These are phyloP conservation scores for Blastobotrys apis DNA, from an alignment of 1,139 yeast genomes.

Conservation along the genomic window DNA sequence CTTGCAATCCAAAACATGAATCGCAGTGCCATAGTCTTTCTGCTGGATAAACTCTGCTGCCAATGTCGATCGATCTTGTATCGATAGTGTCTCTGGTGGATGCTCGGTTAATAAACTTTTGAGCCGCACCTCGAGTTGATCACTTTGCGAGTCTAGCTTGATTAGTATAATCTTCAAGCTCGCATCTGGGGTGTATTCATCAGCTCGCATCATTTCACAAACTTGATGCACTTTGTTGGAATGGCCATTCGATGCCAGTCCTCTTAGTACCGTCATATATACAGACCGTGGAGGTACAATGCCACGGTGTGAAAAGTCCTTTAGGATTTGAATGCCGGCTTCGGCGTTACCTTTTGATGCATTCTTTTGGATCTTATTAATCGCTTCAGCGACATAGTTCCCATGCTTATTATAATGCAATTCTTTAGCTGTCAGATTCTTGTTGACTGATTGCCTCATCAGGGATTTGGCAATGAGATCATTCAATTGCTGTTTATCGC, in stretches of 20 bases:
- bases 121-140: conserved; percentile 1
- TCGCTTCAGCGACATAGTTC: background rate
- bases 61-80: conserved; percentile 18
- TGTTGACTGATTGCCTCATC: conserved; percentile 1
- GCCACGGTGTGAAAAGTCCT: conserved; percentile 20
- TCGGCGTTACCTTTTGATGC: conserved; percentile 9
- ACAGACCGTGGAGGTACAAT: conserved; percentile 19
- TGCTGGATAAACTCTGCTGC: conserved; percentile 21
- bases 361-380: background rate
- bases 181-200: conserved; percentile 15
- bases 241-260: conserved; percentile 13
- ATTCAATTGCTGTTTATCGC: background rate
- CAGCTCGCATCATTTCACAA: conserved; percentile 15
- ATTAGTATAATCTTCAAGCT: conserved; percentile 10
- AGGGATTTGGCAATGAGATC: conserved; percentile 8
- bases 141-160: conserved; percentile 10
- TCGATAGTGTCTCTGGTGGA: background rate
- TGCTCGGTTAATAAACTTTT: background rate
- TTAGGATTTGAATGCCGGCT: conserved; percentile 17
- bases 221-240: background rate
- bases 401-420: background rate
- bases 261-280: conserved; percentile 20
- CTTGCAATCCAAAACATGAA: conserved; percentile 21
- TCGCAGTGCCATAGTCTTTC: conserved; percentile 18
- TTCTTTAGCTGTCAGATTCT: background rate